Conservation (phyloP, 2,329 filamentous ascomycete species). For the Dothiorella sarmentorum region DNA sequence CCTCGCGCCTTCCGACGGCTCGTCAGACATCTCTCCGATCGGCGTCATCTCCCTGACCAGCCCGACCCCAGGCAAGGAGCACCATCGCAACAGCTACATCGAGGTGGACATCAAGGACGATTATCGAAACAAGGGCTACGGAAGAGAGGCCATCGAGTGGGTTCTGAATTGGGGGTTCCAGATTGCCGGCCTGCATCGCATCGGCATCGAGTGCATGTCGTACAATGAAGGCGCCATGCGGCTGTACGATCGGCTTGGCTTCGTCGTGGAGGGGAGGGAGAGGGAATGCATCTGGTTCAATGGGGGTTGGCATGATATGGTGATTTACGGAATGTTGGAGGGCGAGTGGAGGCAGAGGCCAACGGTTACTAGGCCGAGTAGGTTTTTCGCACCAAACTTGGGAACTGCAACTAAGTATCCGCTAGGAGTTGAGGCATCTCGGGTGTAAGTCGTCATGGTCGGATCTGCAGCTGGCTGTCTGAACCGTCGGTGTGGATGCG, state of each 20-base stretch:
- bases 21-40: too few relatives aligned
- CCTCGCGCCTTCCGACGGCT: too few relatives aligned
- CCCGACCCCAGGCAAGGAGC: slow-evolving; percentile 19
- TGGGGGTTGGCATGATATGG: slow-evolving; percentile 31
- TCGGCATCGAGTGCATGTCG: slow-evolving; percentile 41
- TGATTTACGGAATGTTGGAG: background rate
- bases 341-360: background rate
- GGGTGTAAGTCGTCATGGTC: too few relatives aligned
- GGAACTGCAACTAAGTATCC: too few relatives aligned
- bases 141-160: slow-evolving; percentile 48
- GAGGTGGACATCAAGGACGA: slow-evolving; percentile 35
- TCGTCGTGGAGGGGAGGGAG: slow-evolving; percentile 43
- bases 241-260: slow-evolving; percentile 47
- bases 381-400: too few relatives aligned
- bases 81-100: slow-evolving; percentile 45
- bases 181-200: slow-evolving; percentile 43
- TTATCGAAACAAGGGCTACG: slow-evolving; percentile 44
- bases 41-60: background rate
- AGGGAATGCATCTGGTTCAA: slow-evolving; percentile 45
- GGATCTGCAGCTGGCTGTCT: too few relatives aligned
- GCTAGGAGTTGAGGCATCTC: too few relatives aligned
- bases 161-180: slow-evolving; percentile 47
- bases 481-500: too few relatives aligned
- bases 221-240: slow-evolving; percentile 44
- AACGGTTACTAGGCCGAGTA: too few relatives aligned